These are phyloP conservation scores for Penicillium flavigenum DNA, from an alignment of 495 filamentous ascomycete genomes.

Conservation along the genomic window DNA sequence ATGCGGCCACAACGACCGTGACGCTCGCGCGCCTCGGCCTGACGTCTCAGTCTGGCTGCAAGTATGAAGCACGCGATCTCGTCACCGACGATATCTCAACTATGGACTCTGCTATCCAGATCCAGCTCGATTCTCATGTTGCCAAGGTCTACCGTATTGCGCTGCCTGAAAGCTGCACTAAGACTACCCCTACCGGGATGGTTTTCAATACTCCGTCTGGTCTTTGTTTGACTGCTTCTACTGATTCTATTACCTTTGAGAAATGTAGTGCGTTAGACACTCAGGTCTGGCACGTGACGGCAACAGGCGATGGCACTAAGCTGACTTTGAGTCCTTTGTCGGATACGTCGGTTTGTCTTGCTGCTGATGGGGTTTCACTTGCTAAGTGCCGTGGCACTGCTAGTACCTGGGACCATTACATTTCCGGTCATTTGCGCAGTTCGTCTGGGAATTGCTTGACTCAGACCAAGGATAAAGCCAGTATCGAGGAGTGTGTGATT, in stretches of 20 bases:
- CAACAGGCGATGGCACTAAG: conserved; percentile 15
- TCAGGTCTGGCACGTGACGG: conserved; percentile 33
- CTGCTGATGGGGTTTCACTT: conserved; percentile 13
- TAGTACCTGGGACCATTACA: conserved; percentile 27
- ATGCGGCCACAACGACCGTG: conserved; percentile 18
- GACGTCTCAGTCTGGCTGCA: conserved; percentile 12
- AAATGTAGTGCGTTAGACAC: conserved; percentile 24
- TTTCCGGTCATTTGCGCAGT: conserved; percentile 32
- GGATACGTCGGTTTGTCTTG: conserved; percentile 23
- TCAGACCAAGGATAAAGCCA: conserved; percentile 14
- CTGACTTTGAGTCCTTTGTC: conserved; percentile 28
- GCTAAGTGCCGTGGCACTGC: conserved; percentile 16
- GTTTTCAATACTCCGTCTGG: conserved; percentile 35
- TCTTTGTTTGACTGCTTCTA: conserved; percentile 31
- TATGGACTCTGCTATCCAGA: conserved; percentile 16
- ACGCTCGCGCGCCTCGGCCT: conserved; percentile 27
- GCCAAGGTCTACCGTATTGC: conserved; percentile 31
- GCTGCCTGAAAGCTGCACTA: conserved; percentile 14
- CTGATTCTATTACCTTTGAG: conserved; percentile 19
- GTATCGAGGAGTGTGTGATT: conserved; percentile 19
- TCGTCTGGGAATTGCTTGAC: conserved; percentile 24
- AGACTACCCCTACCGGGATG: conserved; percentile 33
- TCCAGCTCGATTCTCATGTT: conserved; percentile 31
- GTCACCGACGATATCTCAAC: conserved; percentile 16
- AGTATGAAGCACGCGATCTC: conserved; percentile 26